A percentile compares a stretch with the other conserved stretches of the same genome.
phyloP scores from a whole-genome alignment of 2,329 filamentous ascomycete species.

The Alternaria dauci region DNA sequence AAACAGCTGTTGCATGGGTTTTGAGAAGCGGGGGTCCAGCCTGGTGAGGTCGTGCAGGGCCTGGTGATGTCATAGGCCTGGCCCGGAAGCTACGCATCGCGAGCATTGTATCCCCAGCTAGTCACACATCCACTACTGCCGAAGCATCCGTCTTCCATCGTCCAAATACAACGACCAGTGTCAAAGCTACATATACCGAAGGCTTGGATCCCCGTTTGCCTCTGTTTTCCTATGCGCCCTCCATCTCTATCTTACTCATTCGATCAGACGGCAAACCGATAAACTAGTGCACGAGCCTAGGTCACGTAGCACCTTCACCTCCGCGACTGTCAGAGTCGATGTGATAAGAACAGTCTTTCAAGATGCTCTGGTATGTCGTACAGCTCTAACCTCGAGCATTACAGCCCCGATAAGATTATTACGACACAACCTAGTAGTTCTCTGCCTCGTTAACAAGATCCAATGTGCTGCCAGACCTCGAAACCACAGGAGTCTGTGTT shows the following conservation, averaged over 20 bases:
- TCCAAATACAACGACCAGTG: neutral
- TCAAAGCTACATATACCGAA: neutral
- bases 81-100: slow-evolving; percentile 26
- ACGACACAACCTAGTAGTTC: neutral
- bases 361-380: neutral
- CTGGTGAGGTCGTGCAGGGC: slow-evolving; percentile 23
- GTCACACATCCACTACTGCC: slow-evolving; percentile 8
- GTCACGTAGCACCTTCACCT: neutral
- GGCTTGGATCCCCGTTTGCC: neutral
- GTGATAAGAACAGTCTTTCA: neutral
- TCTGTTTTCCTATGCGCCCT: neutral
- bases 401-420: neutral
- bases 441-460: neutral
- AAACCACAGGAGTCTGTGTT: neutral
- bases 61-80: slow-evolving; percentile 33
- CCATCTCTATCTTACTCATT: neutral
- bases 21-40: slow-evolving; percentile 24
- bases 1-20: slow-evolving; percentile 28
- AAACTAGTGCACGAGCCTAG: neutral
- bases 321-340: neutral
- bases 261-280: neutral
- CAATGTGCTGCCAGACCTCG: neutral
- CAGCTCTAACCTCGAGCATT: neutral
- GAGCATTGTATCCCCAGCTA: slow-evolving; percentile 5
- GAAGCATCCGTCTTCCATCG: slow-evolving; percentile 3